phyloP scores from a whole-genome alignment of 139 green algal genomes.

The Coelastrella sp. region DNA sequence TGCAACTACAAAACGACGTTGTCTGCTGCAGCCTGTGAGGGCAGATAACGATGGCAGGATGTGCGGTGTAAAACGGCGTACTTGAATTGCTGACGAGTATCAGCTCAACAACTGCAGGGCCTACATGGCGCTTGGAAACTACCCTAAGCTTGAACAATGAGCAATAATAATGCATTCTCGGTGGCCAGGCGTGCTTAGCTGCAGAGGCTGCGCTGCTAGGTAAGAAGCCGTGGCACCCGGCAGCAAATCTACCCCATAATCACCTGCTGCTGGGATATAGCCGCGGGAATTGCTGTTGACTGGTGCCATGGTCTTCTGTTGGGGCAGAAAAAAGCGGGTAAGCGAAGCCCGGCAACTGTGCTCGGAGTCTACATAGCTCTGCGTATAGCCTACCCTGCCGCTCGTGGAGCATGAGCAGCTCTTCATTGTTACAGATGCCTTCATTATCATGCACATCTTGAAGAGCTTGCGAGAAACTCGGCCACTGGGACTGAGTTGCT shows the following conservation, averaged over 20 bases:
- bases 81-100: not conserved
- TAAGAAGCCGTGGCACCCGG: not conserved
- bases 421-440: not conserved
- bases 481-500: not conserved
- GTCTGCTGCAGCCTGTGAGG: not conserved
- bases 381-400: not conserved
- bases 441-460: not conserved
- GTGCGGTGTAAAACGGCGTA: not conserved
- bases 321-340: not conserved
- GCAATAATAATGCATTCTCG: not conserved
- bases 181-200: not conserved
- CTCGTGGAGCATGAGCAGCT: slow-evolving; percentile 1
- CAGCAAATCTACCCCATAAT: not conserved
- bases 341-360: not conserved
- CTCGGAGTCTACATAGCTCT: not conserved
- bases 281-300: not conserved
- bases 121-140: not conserved
- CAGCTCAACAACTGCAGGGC: not conserved
- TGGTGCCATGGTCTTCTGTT: not conserved
- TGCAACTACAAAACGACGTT: not conserved
- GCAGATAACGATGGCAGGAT: not conserved
- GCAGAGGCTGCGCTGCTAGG: not conserved
- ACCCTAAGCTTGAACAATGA: not conserved
- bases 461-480: not conserved
- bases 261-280: not conserved